Base-by-base conservation (phyloP, 2,329 filamentous ascomycete genomes). In the Apiospora sp. region DNA sequence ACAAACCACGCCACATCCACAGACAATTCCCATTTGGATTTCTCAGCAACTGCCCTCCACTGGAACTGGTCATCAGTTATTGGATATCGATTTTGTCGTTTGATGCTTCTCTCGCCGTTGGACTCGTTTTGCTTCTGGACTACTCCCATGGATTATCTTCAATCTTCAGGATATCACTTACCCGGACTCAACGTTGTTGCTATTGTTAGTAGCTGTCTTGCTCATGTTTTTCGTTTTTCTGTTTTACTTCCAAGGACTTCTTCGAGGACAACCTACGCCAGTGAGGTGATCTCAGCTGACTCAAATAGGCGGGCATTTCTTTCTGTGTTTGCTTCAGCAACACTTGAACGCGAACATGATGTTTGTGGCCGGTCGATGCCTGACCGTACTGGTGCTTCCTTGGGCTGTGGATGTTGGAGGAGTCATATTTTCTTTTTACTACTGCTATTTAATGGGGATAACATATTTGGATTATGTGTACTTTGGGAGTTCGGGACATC, bases 151-250 rank as follows among this genome's bases (percentile, higher is more conserved):
- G 30, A 64, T 34, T 13, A 64, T 41, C 10, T 64, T 64, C 19
- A 41, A n/a, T 41, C 41, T 13, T 34, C 34, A 41, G 58, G 58
- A 64, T 34, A 61, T 12, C 30, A 34, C 30, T 22, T 64, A n/a
- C 10, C 30, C 58, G 34, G 30, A 64, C 12, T 41, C 58, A 64
- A 41, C 58, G 2, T 24, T 10, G 58, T 64, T 64, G 58, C 58
- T 64, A 64, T 64, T 64, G 58, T 64, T n/a, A 64, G 58, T 64
- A 64, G 58, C 58, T 64, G 58, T 41, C 34, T 64, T 64, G 34
- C 58, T 41, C 34, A 64, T 64, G 34, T 64, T 24, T 41, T 13
- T 61, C 27, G 27, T 1, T 54, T 27, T 13, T 34, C 58, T 41
- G 13, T 41, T 64, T 64, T 41, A 5, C 19, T 64, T 41, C 58